phyloP scores from a whole-genome alignment of 495 filamentous ascomycete species.

The Penicillium cataractarum region DNA sequence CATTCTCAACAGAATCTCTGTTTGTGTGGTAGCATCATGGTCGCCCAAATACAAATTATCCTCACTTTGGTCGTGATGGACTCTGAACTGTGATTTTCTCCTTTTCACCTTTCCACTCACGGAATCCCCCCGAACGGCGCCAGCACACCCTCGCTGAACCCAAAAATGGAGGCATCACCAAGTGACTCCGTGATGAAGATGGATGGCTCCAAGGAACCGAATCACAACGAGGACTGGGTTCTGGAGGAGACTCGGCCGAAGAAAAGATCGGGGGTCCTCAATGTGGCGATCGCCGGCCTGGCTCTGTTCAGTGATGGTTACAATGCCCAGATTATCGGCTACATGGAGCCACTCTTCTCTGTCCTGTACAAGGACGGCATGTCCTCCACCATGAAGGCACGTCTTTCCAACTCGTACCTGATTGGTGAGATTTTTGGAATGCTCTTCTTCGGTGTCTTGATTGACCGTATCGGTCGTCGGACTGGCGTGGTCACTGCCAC shows the following conservation, averaged over 20 bases:
- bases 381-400: conserved; percentile 39
- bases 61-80: too few relatives aligned
- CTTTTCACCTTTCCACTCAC: neutral
- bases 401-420: conserved; percentile 38
- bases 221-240: conserved; percentile 11
- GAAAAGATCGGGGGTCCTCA: conserved; percentile 30
- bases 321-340: conserved; percentile 48
- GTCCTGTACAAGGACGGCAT: conserved; percentile 39
- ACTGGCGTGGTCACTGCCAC: conserved; percentile 34
- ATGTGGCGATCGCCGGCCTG: conserved; percentile 39
- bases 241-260: conserved; percentile 15
- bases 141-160: neutral
- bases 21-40: neutral
- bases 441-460: conserved; percentile 38
- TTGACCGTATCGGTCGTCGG: conserved; percentile 37
- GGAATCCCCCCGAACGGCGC: neutral
- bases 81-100: neutral
- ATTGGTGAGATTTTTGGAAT: conserved; percentile 43
- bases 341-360: conserved; percentile 45
- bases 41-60: neutral
- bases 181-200: conserved; percentile 20
- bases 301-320: conserved; percentile 50
- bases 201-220: conserved; percentile 14
- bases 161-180: conserved; percentile 21
- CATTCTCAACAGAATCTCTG: neutral